These are phyloP conservation scores for Helenozyma baotianmanensis DNA, from an alignment of 805 yeast genomes.

Conservation along the genomic window DNA sequence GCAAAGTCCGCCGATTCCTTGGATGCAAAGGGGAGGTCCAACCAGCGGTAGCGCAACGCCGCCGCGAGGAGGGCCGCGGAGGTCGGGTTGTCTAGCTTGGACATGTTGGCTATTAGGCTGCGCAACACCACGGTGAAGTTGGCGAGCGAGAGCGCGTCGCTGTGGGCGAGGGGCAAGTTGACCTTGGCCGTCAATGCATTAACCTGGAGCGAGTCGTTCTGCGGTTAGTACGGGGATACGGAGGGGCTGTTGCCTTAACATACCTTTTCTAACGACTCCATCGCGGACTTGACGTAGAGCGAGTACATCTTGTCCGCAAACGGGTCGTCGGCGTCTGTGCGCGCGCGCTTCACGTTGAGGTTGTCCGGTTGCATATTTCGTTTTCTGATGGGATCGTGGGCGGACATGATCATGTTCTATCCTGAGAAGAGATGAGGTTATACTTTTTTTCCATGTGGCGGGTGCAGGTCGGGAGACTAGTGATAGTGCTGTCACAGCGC, in stretches of 20 bases:
- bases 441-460: not conserved
- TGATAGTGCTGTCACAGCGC: too few relatives aligned
- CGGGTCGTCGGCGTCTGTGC: conserved; percentile 15
- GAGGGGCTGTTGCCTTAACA: conserved; percentile 12
- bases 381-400: conserved; percentile 35
- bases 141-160: conserved; percentile 49
- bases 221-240: conserved; percentile 18
- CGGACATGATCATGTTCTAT: conserved; percentile 32
- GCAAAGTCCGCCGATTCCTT: conserved; percentile 14
- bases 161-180: conserved; percentile 44
- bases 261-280: conserved; percentile 62
- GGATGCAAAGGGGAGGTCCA: conserved; percentile 32
- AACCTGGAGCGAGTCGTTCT: conserved; percentile 49
- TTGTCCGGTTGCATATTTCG: conserved; percentile 17
- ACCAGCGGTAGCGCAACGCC: conserved; percentile 64
- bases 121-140: conserved; percentile 55
- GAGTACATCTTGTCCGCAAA: conserved; percentile 39
- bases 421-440: conserved; percentile 5
- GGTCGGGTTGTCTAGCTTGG: conserved; percentile 57
- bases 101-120: conserved; percentile 58
- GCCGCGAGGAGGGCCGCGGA: conserved; percentile 54
- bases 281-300: conserved; percentile 57
- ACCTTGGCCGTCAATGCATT: conserved; percentile 59
- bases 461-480: too few relatives aligned
- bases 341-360: conserved; percentile 16